These are phyloP conservation scores for Microbotryomycetes sp. DNA, from an alignment of 1,284 basidiomycete species.

Conservation along the genomic window DNA sequence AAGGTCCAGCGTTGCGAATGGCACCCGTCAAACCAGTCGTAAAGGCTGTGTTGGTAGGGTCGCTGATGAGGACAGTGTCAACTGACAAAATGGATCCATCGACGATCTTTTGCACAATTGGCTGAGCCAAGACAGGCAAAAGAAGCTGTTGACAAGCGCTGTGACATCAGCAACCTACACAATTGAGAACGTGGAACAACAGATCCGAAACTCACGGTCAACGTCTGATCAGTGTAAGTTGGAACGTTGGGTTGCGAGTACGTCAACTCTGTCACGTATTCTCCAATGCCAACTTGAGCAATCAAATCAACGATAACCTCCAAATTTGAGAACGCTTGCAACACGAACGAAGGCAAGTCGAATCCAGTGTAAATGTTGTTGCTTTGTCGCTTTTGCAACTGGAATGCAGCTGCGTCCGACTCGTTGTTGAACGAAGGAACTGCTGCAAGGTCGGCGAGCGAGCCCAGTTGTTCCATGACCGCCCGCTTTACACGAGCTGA, in stretches of 20 bases:
- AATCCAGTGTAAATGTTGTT: slow-evolving; percentile 54
- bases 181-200: not conserved
- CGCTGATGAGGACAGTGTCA: slow-evolving; percentile 54
- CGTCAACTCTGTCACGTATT: slow-evolving; percentile 58
- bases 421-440: not conserved
- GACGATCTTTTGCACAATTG: slow-evolving; percentile 73
- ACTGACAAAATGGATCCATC: slow-evolving; percentile 55
- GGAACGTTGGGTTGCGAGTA: slow-evolving; percentile 53
- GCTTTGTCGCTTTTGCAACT: slow-evolving; percentile 39
- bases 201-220: slow-evolving; percentile 2
- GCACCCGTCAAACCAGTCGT: slow-evolving; percentile 57
- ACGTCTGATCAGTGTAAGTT: slow-evolving; percentile 17
- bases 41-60: slow-evolving; percentile 50
- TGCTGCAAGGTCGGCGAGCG: slow-evolving; percentile 24
- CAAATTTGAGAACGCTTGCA: slow-evolving; percentile 60
- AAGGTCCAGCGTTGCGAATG: slow-evolving; percentile 68
- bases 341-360: slow-evolving; percentile 59
- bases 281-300: slow-evolving; percentile 57
- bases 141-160: slow-evolving; percentile 55
- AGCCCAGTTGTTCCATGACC: slow-evolving; percentile 29
- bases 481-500: slow-evolving; percentile 8
- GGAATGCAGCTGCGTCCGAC: slow-evolving; percentile 25
- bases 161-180: not conserved
- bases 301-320: slow-evolving; percentile 57
- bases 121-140: slow-evolving; percentile 63